Percentiles rank a stretch among this genome's conserved stretches.
phyloP scores from a whole-genome alignment of 305 asterid species.

The Fraxinus velutina region DNA sequence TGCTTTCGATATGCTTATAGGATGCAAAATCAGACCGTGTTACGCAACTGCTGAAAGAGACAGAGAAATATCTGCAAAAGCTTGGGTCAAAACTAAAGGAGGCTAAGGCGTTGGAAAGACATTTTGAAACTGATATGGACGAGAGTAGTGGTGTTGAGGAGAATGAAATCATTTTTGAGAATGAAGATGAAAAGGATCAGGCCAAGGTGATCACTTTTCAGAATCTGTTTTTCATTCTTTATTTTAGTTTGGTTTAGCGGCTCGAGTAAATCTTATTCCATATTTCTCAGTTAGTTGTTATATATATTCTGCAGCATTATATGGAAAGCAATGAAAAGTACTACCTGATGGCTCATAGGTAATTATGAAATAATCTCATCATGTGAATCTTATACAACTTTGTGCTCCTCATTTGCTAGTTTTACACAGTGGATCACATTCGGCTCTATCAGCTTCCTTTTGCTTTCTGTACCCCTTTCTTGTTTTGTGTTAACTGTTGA shows the following conservation, averaged over 20 bases:
- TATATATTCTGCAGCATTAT: slow-evolving; percentile 78
- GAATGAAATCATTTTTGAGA: slow-evolving; percentile 53
- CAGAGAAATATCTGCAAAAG: slow-evolving; percentile 89
- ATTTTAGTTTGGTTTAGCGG: slow-evolving; percentile 16
- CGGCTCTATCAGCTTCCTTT: slow-evolving; percentile 11
- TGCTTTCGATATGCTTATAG: slow-evolving; percentile 42
- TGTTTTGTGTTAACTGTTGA: background rate
- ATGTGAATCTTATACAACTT: slow-evolving; percentile 7
- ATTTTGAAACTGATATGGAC: slow-evolving; percentile 67
- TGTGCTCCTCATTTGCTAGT: background rate
- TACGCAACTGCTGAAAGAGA: slow-evolving; percentile 84
- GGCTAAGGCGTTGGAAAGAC: slow-evolving; percentile 70
- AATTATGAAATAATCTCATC: slow-evolving; percentile 18
- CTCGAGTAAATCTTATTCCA: slow-evolving; percentile 3
- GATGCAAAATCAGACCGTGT: slow-evolving; percentile 99
- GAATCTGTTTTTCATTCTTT: slow-evolving; percentile 17
- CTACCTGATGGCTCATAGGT: slow-evolving; percentile 99
- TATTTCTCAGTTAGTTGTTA: slow-evolving; percentile 22
- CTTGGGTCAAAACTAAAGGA: slow-evolving; percentile 88
- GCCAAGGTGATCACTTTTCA: slow-evolving; percentile 62
- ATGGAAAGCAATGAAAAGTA: slow-evolving; percentile 99
- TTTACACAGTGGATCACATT: slow-evolving; percentile 16
- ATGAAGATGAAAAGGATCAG: slow-evolving; percentile 90
- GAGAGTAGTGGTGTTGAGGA: slow-evolving; percentile 53
- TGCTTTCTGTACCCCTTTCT: slow-evolving; percentile 8